Evolutionary conservation across 352 stramenopile species (phyloP).

Genomic region (Pythium phragmiticola): DNA sequence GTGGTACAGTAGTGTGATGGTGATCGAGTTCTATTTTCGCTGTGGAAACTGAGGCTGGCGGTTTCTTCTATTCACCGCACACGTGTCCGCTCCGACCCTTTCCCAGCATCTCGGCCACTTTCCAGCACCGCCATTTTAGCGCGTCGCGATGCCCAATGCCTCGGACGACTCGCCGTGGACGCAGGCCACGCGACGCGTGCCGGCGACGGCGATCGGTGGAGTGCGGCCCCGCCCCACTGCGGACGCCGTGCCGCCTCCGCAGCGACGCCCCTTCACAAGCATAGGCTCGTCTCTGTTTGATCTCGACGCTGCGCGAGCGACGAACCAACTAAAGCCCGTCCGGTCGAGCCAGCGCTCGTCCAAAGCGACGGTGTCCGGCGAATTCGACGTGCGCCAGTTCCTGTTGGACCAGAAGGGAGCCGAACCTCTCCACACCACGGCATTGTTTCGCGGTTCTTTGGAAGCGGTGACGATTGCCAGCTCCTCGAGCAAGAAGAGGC

Average conservation of each 20-base stretch:
- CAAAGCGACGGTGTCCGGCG: conserved; percentile 5
- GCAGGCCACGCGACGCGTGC: conserved; percentile 1
- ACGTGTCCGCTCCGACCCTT: too few relatives aligned
- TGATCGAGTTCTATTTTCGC: background rate
- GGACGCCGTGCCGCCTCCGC: background rate
- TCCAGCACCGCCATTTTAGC: too few relatives aligned
- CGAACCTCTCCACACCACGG: conserved; percentile 53
- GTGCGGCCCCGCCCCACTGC: background rate
- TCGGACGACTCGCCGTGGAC: conserved; percentile 3
- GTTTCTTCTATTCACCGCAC: background rate
- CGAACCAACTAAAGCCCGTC: conserved; percentile 11
- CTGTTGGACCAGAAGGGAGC: conserved; percentile 57
- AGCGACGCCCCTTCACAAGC: conserved; percentile 39
- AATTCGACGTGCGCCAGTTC: conserved; percentile 70
- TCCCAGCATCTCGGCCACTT: background rate
- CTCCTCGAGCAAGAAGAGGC: conserved; percentile 30
- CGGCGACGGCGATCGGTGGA: conserved; percentile 21
- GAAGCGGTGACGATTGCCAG: background rate
- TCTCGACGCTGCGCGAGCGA: conserved; percentile 22
- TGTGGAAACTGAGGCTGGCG: background rate
- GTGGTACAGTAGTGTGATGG: too few relatives aligned
- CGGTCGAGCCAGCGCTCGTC: background rate
- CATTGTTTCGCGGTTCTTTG: conserved; percentile 51
- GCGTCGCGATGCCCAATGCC: conserved; percentile 18
- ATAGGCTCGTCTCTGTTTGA: conserved; percentile 36